Conservation (phyloP, 2,329 filamentous ascomycete genomes). For the Diplodia seriata region DNA sequence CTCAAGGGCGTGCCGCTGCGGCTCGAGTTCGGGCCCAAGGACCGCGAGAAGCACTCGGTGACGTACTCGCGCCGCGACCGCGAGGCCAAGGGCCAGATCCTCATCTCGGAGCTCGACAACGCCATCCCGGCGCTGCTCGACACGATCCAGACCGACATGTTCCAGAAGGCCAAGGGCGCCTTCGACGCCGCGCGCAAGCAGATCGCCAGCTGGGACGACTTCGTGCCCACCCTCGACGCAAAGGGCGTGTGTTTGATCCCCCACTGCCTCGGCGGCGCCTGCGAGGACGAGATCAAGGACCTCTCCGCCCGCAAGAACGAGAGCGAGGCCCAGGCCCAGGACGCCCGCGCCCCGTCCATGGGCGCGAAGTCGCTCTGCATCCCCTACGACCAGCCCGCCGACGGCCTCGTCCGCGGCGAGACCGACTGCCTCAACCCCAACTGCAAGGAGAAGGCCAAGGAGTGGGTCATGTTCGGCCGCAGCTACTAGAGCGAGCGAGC, state of each 20-base stretch:
- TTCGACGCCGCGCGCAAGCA: constrained; percentile 83
- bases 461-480: constrained; percentile 89
- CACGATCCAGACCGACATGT: constrained; percentile 86
- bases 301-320: constrained; percentile 78
- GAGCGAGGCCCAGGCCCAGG: constrained; percentile 70
- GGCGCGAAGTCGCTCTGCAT: constrained; percentile 79
- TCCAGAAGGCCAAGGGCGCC: constrained; percentile 74
- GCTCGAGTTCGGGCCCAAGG: constrained; percentile 94
- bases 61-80: constrained; percentile 88
- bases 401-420: constrained; percentile 76
- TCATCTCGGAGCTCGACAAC: constrained; percentile 74
- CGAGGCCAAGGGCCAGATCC: constrained; percentile 66
- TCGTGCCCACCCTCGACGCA: constrained; percentile 84
- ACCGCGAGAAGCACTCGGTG: constrained; percentile 83
- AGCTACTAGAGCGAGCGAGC: constrained; percentile 44
- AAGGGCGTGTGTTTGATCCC: constrained; percentile 95
- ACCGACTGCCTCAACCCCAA: constrained; percentile 93
- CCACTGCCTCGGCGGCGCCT: constrained; percentile 82
- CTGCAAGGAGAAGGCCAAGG: constrained; percentile 76
- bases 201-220: constrained; percentile 86
- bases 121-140: constrained; percentile 83
- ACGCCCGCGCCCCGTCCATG: constrained; percentile 77
- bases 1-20: constrained; percentile 93
- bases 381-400: constrained; percentile 84
- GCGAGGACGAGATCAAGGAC: constrained; percentile 95